phyloP scores from a whole-genome alignment of 352 stramenopile genomes.

The Phytophthora melonis region DNA sequence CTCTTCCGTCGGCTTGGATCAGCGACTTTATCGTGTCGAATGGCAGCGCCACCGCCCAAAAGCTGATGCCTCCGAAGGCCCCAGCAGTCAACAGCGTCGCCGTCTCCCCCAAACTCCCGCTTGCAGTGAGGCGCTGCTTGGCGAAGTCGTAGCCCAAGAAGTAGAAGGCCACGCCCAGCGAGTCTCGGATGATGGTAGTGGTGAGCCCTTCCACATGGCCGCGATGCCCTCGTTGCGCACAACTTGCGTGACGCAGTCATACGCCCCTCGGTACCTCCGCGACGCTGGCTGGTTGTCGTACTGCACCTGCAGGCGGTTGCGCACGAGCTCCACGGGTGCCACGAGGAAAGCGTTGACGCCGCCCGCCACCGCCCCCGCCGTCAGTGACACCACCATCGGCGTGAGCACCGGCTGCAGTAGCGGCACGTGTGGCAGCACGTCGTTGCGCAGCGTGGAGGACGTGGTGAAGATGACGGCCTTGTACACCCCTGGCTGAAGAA shows the following conservation, averaged over 20 bases:
- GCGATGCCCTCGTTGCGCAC: conserved; percentile 62
- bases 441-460: conserved; percentile 63
- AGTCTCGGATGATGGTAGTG: conserved; percentile 84
- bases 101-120: conserved; percentile 51
- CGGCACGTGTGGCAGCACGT: conserved; percentile 51
- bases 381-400: conserved; percentile 53
- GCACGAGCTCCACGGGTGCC: conserved; percentile 80
- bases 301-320: conserved; percentile 85
- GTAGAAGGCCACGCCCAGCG: conserved; percentile 86
- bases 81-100: conserved; percentile 67
- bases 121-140: conserved; percentile 46
- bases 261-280: conserved; percentile 58
- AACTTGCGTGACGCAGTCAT: conserved; percentile 69
- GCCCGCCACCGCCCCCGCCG: conserved; percentile 60
- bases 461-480: conserved; percentile 91
- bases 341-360: conserved; percentile 82
- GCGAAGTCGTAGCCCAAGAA: conserved; percentile 88
- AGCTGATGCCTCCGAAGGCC: conserved; percentile 82
- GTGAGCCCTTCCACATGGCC: conserved; percentile 83
- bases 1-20: conserved; percentile 72
- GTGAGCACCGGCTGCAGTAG: conserved; percentile 53
- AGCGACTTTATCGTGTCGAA: conserved; percentile 90
- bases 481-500: conserved; percentile 91
- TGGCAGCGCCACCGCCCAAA: conserved; percentile 84
- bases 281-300: conserved; percentile 63